phyloP scores from a whole-genome alignment of 2,329 filamentous ascomycete genomes.

The Neocatenulostroma microsporum region DNA sequence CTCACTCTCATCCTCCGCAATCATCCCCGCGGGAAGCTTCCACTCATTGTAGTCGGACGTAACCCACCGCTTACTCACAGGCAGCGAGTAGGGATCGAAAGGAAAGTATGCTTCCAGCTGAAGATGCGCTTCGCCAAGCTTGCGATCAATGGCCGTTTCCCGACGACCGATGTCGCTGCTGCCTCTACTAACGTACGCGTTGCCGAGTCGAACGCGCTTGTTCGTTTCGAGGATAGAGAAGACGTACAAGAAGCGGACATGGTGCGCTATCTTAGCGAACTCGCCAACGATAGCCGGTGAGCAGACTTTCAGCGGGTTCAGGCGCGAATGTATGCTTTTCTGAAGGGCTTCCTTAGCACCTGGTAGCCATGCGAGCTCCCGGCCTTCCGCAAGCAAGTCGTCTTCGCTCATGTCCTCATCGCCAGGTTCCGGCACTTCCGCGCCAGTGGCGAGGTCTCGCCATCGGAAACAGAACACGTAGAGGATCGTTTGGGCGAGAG shows the following conservation, averaged over 20 bases:
- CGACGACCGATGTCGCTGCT: conserved; percentile 47
- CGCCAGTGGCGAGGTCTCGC: conserved; percentile 68
- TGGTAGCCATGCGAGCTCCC: conserved; percentile 70
- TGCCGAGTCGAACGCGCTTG: conserved; percentile 74
- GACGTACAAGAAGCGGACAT: conserved; percentile 82
- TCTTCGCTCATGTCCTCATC: conserved; percentile 44
- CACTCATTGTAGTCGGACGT: conserved; percentile 76
- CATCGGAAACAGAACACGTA: conserved; percentile 98
- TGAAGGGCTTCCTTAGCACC: conserved; percentile 66
- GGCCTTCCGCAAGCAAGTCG: conserved; percentile 53
- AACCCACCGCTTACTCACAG: conserved; percentile 79
- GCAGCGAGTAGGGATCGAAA: conserved; percentile 92
- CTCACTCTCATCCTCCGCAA: conserved; percentile 50
- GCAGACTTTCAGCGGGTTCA: conserved; percentile 94
- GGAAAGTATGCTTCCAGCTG: conserved; percentile 93
- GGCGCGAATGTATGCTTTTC: conserved; percentile 72
- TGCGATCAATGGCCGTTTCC: conserved; percentile 45
- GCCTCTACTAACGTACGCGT: conserved; percentile 47
- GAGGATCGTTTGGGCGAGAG: conserved; percentile 76
- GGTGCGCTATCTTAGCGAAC: conserved; percentile 79
- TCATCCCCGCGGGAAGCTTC: conserved; percentile 60
- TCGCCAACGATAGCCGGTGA: conserved; percentile 83
- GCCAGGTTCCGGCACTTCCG: conserved; percentile 34
- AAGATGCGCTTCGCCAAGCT: conserved; percentile 66
- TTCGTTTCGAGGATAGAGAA: conserved; percentile 84